phyloP scores from a whole-genome alignment of 2,329 filamentous ascomycete genomes.

The Phialophora expanda region DNA sequence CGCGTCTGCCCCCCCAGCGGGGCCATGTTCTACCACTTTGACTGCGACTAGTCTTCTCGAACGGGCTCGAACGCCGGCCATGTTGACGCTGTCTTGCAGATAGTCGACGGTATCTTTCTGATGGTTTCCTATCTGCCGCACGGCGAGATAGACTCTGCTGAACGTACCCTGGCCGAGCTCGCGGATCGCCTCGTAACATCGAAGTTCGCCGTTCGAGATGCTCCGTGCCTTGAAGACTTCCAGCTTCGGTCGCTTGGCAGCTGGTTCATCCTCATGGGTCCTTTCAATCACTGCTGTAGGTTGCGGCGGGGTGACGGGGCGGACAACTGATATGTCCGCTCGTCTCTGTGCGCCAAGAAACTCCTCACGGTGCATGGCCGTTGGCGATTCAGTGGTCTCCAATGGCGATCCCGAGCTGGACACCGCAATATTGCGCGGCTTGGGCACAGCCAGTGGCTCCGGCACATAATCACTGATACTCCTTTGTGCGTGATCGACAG shows the following conservation, averaged over 20 bases:
- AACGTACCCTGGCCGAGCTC: slow-evolving; percentile 92
- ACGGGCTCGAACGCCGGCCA: slow-evolving; percentile 54
- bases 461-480: slow-evolving; percentile 89
- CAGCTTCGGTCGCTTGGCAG: slow-evolving; percentile 33
- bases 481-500: slow-evolving; percentile 57
- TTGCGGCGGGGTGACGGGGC: slow-evolving; percentile 76
- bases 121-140: slow-evolving; percentile 67
- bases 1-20: slow-evolving; percentile 89
- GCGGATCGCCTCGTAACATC: slow-evolving; percentile 79
- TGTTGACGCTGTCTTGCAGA: slow-evolving; percentile 42
- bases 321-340: slow-evolving; percentile 63
- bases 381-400: slow-evolving; percentile 56
- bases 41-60: slow-evolving; percentile 88
- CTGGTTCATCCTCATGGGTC: slow-evolving; percentile 43
- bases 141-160: slow-evolving; percentile 89
- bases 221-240: slow-evolving; percentile 75
- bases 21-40: slow-evolving; percentile 94
- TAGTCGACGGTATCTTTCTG: slow-evolving; percentile 53
- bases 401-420: slow-evolving; percentile 61
- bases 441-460: slow-evolving; percentile 70
- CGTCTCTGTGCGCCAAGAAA: slow-evolving; percentile 81
- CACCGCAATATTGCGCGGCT: slow-evolving; percentile 72
- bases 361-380: slow-evolving; percentile 73
- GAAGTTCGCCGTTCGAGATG: slow-evolving; percentile 70
- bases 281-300: slow-evolving; percentile 61